Evolutionary conservation across 768 basidiomycete species (phyloP), one percentile per base, ranked within the genome.

Genomic region (Pisolithus albus): DNA sequence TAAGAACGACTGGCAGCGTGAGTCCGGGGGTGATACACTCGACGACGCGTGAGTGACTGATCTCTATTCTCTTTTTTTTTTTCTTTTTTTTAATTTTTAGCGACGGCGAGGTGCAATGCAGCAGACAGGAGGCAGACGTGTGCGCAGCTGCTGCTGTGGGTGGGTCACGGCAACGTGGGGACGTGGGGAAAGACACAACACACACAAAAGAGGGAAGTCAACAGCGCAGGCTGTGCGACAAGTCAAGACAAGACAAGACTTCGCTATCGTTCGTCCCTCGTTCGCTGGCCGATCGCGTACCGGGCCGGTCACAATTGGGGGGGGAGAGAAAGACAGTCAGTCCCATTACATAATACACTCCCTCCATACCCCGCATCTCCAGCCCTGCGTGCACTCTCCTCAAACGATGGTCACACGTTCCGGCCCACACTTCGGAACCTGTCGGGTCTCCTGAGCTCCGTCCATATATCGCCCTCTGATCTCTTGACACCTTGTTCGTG

Each of bases 151-250:
- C 15, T 11, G 8, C 13, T 11, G 43, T 15, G 2, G 7, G 24
- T 15, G n/a, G 30, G 28, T 7, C 30, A n/a, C 26, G 34, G 37
- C 52, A 62, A 59, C 61, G 63, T 62, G 63, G 56, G 54, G 56
- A 49, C 48, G 58, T 52, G 26, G 43, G 15, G 43, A 28, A 16
- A 24, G n/a, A n/a, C n/a, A n/a, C n/a, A n/a, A 23, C 21, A 23
- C 21, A 28, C 19, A 44, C 23, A 26, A n/a, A 26, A 28, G 4
- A 23, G 24, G 24, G 26, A 7, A 23, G 28, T 4, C 21, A 16
- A 4, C 5, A 36, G 32, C 30, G 28, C 4, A 15, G 34, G 34
- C 34, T 34, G 45, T 15, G n/a, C 15, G 21, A 23, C 21, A 23
- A 23, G 21, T 2, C 21, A 23, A 23, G 21, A 23, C 21, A 23